phyloP scores from a whole-genome alignment of 192 early-diverging fungal genomes.

The Geosiphon pyriformis region DNA sequence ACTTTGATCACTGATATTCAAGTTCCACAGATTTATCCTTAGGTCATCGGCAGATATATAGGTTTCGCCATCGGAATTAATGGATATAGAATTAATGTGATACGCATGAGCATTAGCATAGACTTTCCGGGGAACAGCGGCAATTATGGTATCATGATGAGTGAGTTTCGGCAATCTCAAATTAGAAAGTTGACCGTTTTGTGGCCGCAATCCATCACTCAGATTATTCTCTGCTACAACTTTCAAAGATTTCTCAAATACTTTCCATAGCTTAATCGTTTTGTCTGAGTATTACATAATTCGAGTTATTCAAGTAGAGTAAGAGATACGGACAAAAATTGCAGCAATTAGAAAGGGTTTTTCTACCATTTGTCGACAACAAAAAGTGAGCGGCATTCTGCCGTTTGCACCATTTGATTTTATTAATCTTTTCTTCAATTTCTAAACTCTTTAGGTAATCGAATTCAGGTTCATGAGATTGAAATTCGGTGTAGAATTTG shows the following conservation, averaged over 20 bases:
- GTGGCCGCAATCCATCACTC: conserved; percentile 50
- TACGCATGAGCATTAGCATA: conserved; percentile 96
- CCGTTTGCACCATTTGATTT: conserved; percentile 96
- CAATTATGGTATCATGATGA: conserved; percentile 94
- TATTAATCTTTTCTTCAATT: conserved; percentile 99
- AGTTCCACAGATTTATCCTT: conserved; percentile 98
- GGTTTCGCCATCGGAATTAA: conserved; percentile 97
- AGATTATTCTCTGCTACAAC: conserved; percentile 91
- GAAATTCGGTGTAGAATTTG: conserved; percentile 99
- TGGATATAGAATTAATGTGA: conserved; percentile 99
- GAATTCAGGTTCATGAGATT: conserved; percentile 99
- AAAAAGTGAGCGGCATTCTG: conserved; percentile 96
- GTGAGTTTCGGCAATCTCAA: conserved; percentile 81
- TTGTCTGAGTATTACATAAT: conserved; percentile 66
- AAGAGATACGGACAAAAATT: not conserved
- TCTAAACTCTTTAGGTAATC: conserved; percentile 99
- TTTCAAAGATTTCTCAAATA: conserved; percentile 96
- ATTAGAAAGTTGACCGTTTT: conserved; percentile 32
- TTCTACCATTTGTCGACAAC: conserved; percentile 89
- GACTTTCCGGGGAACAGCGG: conserved; percentile 89
- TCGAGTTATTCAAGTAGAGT: too few species aligned
- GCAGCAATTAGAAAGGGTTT: not conserved
- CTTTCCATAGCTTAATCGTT: conserved; percentile 99
- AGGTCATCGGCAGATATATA: conserved; percentile 97
- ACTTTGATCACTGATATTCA: conserved; percentile 95